Base-by-base conservation (phyloP, 2,329 filamentous ascomycete species). In the Colletotrichum sidae region DNA sequence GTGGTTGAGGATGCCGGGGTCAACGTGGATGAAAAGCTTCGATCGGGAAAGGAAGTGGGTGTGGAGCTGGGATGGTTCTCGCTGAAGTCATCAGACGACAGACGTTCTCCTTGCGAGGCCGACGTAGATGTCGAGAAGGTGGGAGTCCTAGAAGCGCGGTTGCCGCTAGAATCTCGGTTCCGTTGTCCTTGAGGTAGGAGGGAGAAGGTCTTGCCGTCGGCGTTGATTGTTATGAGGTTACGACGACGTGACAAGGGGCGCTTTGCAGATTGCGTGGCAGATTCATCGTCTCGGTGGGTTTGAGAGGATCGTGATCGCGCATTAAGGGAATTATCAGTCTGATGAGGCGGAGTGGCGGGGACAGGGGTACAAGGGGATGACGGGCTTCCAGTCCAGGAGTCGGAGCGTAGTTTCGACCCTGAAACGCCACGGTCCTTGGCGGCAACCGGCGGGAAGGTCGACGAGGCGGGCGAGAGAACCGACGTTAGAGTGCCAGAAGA, bases 121-220 rank as follows among this genome's bases (percentile, higher is more conserved):
- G 82, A 78, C 17, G 81, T 80, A 15, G 83, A 80, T 45, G 79
- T 78, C 42, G 82, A 84, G 51, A 80, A 72, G 13, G 76, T 77
- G 39, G 79, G 76, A 9, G 84, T 84, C 68, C 73, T 72, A 15
- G 73, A 67, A 15, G 75, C 77, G n/a, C 73, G 42, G 10, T 57
- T n/a, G 45, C 57, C 50, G 38, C 37, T 41, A 38, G 51, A 39
- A 35, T 60, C 45, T 47, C 41, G 52, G 47, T 35, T 55, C 46
- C 39, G 58, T 38, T 66, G 58, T 50, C 53, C 55, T 47, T 82
- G 71, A 72, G 74, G 75, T 67, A 81, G 67, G 60, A 88, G 74
- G 13, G 85, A 86, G 70, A 89, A 88, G 5, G 86, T 88, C 75
- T 87, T 87, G 61, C 68, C 69, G 74, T 88, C 84, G 6, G 84